Evolutionary conservation across 2,329 filamentous ascomycete species (phyloP), one percentile per base, ranked within the genome.

Genomic region (Fusarium sp.): DNA sequence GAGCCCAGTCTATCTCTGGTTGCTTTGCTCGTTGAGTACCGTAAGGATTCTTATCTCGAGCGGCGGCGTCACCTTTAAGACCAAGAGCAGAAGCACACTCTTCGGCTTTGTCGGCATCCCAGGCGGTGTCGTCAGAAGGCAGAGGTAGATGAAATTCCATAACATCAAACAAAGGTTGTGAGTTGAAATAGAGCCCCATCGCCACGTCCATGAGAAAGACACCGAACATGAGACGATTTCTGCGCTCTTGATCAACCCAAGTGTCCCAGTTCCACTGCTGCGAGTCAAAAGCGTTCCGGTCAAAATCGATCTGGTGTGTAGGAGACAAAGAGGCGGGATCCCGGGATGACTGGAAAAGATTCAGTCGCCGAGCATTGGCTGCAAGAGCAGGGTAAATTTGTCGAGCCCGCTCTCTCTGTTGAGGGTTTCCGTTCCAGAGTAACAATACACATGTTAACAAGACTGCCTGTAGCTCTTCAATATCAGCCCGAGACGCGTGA

Each of bases 231-330:
- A 89, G 78, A 39, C 91, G 85, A 29, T 87, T 86, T 41, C 90
- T 86, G 75, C 87, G 88, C 79, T 94, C 92, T 72, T 93, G 91
- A 64, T 91, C 88, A 33, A 92, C 81, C 91, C 91, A 93, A 7
- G 80, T 77, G 21, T 76, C 75, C 91, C 91, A 93, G 63, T 89
- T 84, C 79, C 91, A 92, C 37, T 83, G 81, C 24, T 83, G 80
- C 10, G 84, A 76, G 57, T 84, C 82, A 53, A 86, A 79, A 52
- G 77, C 82, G 33, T 84, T 79, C 7, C 82, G 76, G 7, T 81
- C 74, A 73, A 88, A 81, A 58, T 83, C 79, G 13, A 84, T 82
- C 66, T 89, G 87, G 72, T 93, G 91, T 24, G 92, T 82, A 47
- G 84, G 80, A 73, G 89, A 92, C 77, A 84, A 85, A 8, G 83